Percentiles rank a stretch among this genome's conserved stretches.
Conservation (phyloP, 2,329 filamentous ascomycete species). For the Clonostachys chloroleuca region DNA sequence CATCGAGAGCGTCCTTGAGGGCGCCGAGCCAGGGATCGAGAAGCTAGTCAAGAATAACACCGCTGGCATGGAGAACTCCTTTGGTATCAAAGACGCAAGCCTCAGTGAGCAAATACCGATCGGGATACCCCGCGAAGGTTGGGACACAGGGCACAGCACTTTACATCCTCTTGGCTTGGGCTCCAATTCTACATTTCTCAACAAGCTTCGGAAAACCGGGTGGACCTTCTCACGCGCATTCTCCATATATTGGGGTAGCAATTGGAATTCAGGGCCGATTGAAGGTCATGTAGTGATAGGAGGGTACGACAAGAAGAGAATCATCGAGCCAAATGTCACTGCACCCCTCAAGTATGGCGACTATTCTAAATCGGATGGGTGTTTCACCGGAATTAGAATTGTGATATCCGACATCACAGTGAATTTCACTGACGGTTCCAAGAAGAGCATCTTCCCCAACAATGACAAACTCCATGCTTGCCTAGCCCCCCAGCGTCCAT, state of each 20-base stretch:
- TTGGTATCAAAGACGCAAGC: no score
- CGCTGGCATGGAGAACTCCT: slow-evolving; percentile 1
- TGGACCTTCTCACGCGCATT: slow-evolving; percentile 18
- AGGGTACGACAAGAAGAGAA: slow-evolving; percentile 24
- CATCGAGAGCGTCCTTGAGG: slow-evolving; percentile 6
- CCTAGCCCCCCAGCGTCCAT: slow-evolving; percentile 20
- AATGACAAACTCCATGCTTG: slow-evolving; percentile 15
- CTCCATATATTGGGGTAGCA: slow-evolving; percentile 28
- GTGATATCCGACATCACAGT: slow-evolving; percentile 13
- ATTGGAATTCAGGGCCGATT: slow-evolving; percentile 15
- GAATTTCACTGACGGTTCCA: slow-evolving; percentile 16
- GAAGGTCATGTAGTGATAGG: slow-evolving; percentile 23
- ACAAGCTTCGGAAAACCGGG: slow-evolving; percentile 8
- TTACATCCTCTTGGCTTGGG: slow-evolving; percentile 19
- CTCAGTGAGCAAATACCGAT: slow-evolving; percentile 6
- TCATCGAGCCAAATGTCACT: slow-evolving; percentile 17
- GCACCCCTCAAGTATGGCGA: slow-evolving; percentile 11
- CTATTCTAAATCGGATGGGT: slow-evolving; percentile 3
- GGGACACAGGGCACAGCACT: slow-evolving; percentile 17
- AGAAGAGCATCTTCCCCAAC: slow-evolving; percentile 15
- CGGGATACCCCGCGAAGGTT: slow-evolving; percentile 15
- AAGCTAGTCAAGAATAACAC: slow-evolving; percentile 10
- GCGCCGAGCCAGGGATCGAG: slow-evolving; percentile 10
- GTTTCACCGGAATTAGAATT: slow-evolving; percentile 13
- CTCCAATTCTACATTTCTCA: slow-evolving; percentile 21